phyloP scores from a whole-genome alignment of 2,329 filamentous ascomycete species.

The Pseudogymnoascus verrucosus region DNA sequence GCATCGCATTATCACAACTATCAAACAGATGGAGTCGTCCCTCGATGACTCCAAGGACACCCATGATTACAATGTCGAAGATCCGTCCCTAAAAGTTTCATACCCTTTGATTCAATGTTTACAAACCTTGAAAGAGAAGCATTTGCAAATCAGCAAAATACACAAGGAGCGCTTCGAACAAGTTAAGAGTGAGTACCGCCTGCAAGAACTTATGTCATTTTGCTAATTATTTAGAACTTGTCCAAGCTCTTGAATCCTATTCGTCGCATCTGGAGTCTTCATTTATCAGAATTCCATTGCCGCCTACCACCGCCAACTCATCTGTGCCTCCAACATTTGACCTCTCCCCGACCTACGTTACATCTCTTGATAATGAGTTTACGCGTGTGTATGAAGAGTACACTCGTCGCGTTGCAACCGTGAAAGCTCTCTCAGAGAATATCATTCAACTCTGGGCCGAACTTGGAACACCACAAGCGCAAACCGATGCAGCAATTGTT shows the following conservation, averaged over 20 bases:
- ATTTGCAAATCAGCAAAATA: conserved; percentile 67
- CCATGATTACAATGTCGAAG: conserved; percentile 55
- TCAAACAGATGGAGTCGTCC: conserved; percentile 88
- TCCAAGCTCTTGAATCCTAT: conserved; percentile 88
- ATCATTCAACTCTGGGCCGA: conserved; percentile 96
- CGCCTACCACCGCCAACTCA: conserved; percentile 70
- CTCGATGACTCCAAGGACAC: conserved; percentile 67
- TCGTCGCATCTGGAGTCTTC: conserved; percentile 88
- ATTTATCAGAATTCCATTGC: conserved; percentile 78
- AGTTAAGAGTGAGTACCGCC: conserved; percentile 66
- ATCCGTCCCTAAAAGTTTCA: conserved; percentile 66
- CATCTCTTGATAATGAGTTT: conserved; percentile 82
- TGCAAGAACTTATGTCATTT: neutral
- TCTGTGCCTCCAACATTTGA: conserved; percentile 78
- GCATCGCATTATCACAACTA: conserved; percentile 72
- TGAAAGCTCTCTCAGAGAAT: conserved; percentile 68
- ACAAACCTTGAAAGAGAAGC: conserved; percentile 75
- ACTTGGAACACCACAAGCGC: conserved; percentile 84
- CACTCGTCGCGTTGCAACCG: conserved; percentile 67
- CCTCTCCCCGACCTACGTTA: conserved; percentile 82
- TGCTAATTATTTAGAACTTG: conserved; percentile 58
- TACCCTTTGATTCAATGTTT: conserved; percentile 78
- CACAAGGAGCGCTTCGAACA: conserved; percentile 92
- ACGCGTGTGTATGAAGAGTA: conserved; percentile 96
- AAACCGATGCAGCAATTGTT: conserved; percentile 81